These are phyloP conservation scores for Aphanomyces astaci DNA, from an alignment of 352 stramenopile species.

Conservation along the genomic window DNA sequence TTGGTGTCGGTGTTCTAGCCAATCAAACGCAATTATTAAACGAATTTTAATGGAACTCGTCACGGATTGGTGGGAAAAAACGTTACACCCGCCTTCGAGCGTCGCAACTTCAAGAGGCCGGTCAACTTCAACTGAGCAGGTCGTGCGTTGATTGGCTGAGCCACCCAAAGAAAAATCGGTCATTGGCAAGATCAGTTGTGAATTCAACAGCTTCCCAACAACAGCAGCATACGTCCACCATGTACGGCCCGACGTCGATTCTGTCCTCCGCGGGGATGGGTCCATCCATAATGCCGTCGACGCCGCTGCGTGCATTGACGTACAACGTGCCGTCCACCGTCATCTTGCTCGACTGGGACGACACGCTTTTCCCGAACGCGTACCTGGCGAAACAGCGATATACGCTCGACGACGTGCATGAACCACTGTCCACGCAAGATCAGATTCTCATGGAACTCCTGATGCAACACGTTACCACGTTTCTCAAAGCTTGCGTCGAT, in stretches of 20 bases:
- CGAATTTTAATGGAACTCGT: neutral
- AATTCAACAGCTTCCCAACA: neutral
- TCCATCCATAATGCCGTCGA: neutral
- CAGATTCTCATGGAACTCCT: neutral
- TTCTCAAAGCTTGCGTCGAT: conserved; percentile 10
- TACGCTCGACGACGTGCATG: conserved; percentile 38
- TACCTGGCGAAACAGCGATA: conserved; percentile 57
- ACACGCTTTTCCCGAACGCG: conserved; percentile 71
- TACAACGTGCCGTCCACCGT: conserved; percentile 27
- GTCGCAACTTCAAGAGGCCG: neutral
- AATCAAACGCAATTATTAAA: neutral
- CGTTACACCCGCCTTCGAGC: neutral
- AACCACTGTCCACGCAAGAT: conserved; percentile 36
- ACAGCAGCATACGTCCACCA: neutral
- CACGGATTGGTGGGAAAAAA: neutral
- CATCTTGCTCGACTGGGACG: conserved; percentile 75
- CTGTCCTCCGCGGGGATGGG: neutral
- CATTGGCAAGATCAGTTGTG: neutral
- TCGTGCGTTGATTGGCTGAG: neutral
- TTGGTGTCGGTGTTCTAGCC: neutral
- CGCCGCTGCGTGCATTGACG: neutral
- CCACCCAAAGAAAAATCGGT: neutral
- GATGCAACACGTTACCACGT: conserved; percentile 5
- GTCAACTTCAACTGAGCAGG: neutral
- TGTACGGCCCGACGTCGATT: neutral